A percentile compares a stretch with the other conserved stretches of the same genome.
Conservation (phyloP, 2,329 filamentous ascomycete species). For the Trichoderma sp. region DNA sequence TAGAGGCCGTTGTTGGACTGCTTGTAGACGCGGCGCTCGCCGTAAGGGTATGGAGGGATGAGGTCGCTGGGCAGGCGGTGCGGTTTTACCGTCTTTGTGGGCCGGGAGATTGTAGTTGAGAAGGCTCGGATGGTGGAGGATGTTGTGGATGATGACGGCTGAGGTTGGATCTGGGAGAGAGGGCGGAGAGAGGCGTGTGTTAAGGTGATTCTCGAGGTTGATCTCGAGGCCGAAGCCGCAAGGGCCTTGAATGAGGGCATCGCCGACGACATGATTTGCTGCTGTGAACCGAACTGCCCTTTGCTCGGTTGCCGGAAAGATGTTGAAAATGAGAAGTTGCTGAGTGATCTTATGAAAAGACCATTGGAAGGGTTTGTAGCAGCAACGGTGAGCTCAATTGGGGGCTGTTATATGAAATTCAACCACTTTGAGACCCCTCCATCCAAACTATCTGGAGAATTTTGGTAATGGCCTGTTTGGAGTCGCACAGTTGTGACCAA, state of each 20-base stretch:
- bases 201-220: conserved; percentile 20
- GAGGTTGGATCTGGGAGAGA: not conserved
- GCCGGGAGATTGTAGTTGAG: conserved; percentile 36
- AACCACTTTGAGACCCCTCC: not conserved
- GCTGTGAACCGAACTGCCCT: not conserved
- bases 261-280: not conserved
- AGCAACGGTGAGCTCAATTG: not conserved
- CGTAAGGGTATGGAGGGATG: conserved; percentile 71
- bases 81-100: conserved; percentile 42
- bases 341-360: not conserved
- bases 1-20: conserved; percentile 76
- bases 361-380: not conserved
- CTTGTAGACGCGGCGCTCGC: conserved; percentile 68
- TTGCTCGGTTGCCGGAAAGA: not conserved
- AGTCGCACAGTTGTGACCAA: not conserved
- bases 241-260: conserved; percentile 15
- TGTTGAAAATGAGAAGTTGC: too few relatives aligned
- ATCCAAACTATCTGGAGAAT: conserved; percentile 2
- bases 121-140: conserved; percentile 30
- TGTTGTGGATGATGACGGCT: not conserved
- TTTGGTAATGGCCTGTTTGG: conserved; percentile 7
- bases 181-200: not conserved
- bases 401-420: not conserved
- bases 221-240: not conserved
- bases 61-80: conserved; percentile 46